Conservation (phyloP, 1,139 yeast species). For the Hyphopichia khmerensis region DNA sequence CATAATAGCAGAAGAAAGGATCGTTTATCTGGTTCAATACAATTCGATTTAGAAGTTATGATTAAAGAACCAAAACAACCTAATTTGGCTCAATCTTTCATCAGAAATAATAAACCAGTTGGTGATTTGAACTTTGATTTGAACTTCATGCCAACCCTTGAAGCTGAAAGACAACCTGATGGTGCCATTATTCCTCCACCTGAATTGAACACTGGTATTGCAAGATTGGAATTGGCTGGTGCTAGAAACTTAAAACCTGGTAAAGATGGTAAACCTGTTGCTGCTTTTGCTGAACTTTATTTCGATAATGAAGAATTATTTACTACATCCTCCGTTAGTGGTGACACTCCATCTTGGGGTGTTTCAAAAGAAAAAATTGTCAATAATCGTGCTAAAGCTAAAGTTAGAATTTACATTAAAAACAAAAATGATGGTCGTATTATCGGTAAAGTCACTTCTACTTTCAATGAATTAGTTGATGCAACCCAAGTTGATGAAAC, state of each 20-base stretch:
- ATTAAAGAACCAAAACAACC: slow-evolving; percentile 54
- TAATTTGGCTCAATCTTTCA: slow-evolving; percentile 53
- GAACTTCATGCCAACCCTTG: slow-evolving; percentile 76
- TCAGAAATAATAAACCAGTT: slow-evolving; percentile 78
- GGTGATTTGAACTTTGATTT: slow-evolving; percentile 73
- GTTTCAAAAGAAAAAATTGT: slow-evolving; percentile 69
- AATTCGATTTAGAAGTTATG: slow-evolving; percentile 70
- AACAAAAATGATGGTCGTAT: slow-evolving; percentile 57
- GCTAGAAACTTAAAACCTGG: slow-evolving; percentile 49
- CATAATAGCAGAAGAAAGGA: slow-evolving; percentile 79
- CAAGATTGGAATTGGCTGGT: slow-evolving; percentile 53
- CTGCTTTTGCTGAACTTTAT: slow-evolving; percentile 71
- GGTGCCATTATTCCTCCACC: slow-evolving; percentile 89
- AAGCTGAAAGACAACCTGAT: slow-evolving; percentile 73
- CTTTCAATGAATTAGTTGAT: slow-evolving; percentile 71
- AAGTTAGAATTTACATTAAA: slow-evolving; percentile 63
- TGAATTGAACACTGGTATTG: slow-evolving; percentile 90
- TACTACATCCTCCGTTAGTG: slow-evolving; percentile 59
- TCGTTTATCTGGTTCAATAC: slow-evolving; percentile 73
- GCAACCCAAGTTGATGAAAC: slow-evolving; percentile 74
- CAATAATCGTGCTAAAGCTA: slow-evolving; percentile 68
- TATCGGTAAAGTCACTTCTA: slow-evolving; percentile 61
- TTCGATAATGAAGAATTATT: slow-evolving; percentile 59
- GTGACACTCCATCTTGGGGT: slow-evolving; percentile 70
- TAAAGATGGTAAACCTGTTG: slow-evolving; percentile 41